Base-by-base conservation (phyloP, 768 basidiomycete genomes). In the Phylloporus rhodoxanthus region DNA sequence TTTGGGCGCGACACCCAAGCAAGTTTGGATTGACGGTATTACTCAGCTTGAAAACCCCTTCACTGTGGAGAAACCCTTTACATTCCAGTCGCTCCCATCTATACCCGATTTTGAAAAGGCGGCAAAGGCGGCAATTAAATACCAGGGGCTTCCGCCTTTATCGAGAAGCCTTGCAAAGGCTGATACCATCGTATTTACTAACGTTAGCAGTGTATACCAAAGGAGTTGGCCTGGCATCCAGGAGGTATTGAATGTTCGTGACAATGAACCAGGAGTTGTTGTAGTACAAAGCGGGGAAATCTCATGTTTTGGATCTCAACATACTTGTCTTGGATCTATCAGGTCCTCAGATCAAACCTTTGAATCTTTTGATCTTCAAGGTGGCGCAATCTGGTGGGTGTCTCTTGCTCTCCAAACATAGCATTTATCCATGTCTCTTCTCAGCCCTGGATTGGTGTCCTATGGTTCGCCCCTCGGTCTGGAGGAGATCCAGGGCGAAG, bases 11-110 rank as follows among this genome's bases (percentile, higher is more conserved):
- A 82, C 87, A 0, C 89, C 89, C 4, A 73, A 75, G 43, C 88
- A 91, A 70, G 87, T 89, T 8, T 90, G 77, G 68, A 88, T 92
- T 52, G 91, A 94, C 58, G 91, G 91, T 3, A 84, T 92, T 43
- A 61, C 85, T 1, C 91, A 94, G 58, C 57, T 85, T 2, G 59
- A 70, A 39, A 59, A 67, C 3, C 75, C 82, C 3, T 62, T 73
- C 55, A 63, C 76, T 15, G 62, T 74, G 33, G 41, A 67, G 43
- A 92, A 94, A 61, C 79, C 85, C 0, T 41, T 53, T 1, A 48
- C 64, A 7, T 65, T 79, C 53, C 87, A 91, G 57, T 46, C 53
- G 5, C 53, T 74, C 6, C 82, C 85, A 9, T 56, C 66, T 4
- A 75, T 75, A 8, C 85, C 85, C 0, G 72, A 82, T 53, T 90